Base-by-base conservation (phyloP, 495 filamentous ascomycete species). In the Xylaria telfairii region DNA sequence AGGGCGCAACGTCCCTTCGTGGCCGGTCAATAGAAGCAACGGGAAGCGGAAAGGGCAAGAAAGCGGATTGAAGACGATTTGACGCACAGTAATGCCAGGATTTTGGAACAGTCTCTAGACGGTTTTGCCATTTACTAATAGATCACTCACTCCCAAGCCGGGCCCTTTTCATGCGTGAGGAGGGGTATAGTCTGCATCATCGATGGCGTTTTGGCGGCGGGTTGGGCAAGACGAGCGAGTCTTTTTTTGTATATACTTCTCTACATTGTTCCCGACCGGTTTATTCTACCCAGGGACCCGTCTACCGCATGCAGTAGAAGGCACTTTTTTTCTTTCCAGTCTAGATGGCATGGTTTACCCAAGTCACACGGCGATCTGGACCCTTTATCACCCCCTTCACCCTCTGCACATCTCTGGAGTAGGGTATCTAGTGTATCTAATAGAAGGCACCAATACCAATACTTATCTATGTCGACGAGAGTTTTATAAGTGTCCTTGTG, bases 21-120 rank as follows among this genome's bases (percentile, higher is more conserved):
- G 78, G 78, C 21, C 69, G 76, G 41, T 70, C 72, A n/a, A 65
- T 68, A 7, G 61, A 57, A 3, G 37, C 70, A 7, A 44, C 21
- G 44, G 46, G 28, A 41, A 63, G 44, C 19, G 67, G 57, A 12
- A 74, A 77, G 71, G 76, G 74, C 21, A 82, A 80, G 80, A 84
- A 84, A 70, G 70, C 71, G n/a, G 80, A 83, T 69, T 79, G 57
- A 72, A 64, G 32, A 47, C 47, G 26, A 53, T 30, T 24, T 57
- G 28, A 64, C 19, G 32, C 62, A 42, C 19, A 61, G 28, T 57
- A 70, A 57, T 56, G 72, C 62, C 8, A 41, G 56, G 21, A 28
- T 61, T 34, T 65, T 65, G 13, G 34, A 56, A 56, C 47, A 7
- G 44, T n/a, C n/a, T 26, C 65, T 67, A 47, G 62, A 72, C 67